Percentiles rank a stretch among this genome's conserved stretches.
phyloP scores from a whole-genome alignment of 768 basidiomycete genomes.

The Mycena vulgaris region DNA sequence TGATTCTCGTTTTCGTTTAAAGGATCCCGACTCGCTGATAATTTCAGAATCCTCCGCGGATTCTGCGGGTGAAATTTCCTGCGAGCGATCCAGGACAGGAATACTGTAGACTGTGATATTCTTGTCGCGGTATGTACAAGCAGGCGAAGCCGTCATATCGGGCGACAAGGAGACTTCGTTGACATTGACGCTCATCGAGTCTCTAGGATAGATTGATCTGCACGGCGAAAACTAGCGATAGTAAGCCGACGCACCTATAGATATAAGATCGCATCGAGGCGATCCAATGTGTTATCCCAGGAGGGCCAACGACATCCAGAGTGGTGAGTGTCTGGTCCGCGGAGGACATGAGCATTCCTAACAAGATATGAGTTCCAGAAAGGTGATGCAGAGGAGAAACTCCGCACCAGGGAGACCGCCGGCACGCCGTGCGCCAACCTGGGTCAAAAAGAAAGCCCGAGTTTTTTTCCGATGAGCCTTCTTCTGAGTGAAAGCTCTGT shows the following conservation, averaged over 20 bases:
- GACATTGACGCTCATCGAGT: constrained; percentile 57
- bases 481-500: constrained; percentile 80
- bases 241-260: constrained; percentile 58
- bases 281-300: constrained; percentile 67
- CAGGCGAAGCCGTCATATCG: constrained; percentile 36
- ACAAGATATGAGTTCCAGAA: constrained; percentile 51
- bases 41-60: not conserved
- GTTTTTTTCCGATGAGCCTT: constrained; percentile 76
- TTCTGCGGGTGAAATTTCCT: not conserved
- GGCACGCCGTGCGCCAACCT: constrained; percentile 71
- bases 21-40: not conserved
- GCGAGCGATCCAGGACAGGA: constrained; percentile 47
- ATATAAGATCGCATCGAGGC: constrained; percentile 71
- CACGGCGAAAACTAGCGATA: not conserved
- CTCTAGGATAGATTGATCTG: constrained; percentile 45
- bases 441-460: constrained; percentile 80
- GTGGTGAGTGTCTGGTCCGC: constrained; percentile 67
- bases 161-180: constrained; percentile 48
- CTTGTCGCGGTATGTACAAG: constrained; percentile 61
- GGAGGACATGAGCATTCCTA: constrained; percentile 64
- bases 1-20: constrained; percentile 38
- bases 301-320: constrained; percentile 70
- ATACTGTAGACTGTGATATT: constrained; percentile 68
- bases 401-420: constrained; percentile 82
- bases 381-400: not conserved